Evolutionary conservation across 2,329 filamentous ascomycete genomes (phyloP).

Genomic region (Fusarium temperatum): DNA sequence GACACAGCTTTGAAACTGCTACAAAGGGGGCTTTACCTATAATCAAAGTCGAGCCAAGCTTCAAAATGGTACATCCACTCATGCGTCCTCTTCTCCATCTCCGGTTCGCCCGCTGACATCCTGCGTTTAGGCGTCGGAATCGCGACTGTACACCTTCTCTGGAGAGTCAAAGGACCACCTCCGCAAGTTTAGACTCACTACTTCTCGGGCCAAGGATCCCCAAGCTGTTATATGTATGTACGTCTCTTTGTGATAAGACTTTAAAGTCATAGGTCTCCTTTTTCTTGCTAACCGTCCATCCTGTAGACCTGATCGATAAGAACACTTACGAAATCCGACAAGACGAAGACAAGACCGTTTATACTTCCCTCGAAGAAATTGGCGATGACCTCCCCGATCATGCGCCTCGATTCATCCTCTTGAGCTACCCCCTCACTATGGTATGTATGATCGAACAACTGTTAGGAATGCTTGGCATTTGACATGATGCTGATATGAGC

Average conservation of each 20-base stretch:
- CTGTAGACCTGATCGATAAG: slow-evolving; percentile 86
- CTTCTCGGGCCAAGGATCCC: slow-evolving; percentile 84
- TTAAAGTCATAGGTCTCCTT: background rate
- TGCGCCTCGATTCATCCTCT: slow-evolving; percentile 85
- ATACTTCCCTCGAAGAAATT: slow-evolving; percentile 82
- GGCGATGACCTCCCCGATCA: slow-evolving; percentile 92
- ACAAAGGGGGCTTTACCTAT: background rate
- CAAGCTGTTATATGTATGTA: slow-evolving; percentile 94
- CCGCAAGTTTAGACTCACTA: slow-evolving; percentile 92
- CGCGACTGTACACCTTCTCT: slow-evolving; percentile 91
- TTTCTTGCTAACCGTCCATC: slow-evolving; percentile 19
- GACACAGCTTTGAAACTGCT: slow-evolving; percentile 6
- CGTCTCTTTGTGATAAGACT: slow-evolving; percentile 40
- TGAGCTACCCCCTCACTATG: slow-evolving; percentile 90
- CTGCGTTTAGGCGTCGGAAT: slow-evolving; percentile 70
- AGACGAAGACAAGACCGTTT: slow-evolving; percentile 78
- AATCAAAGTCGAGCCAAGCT: background rate
- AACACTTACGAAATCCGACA: slow-evolving; percentile 89
- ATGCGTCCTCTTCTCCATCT: background rate
- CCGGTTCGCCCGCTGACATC: slow-evolving; percentile 19
- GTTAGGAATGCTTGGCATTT: background rate
- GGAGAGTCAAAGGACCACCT: slow-evolving; percentile 88
- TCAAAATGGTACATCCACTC: slow-evolving; percentile 28
- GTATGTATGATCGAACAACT: slow-evolving; percentile 57
- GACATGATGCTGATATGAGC: slow-evolving; percentile 20